These are phyloP conservation scores for Ustilago xerochloae DNA, from an alignment of 1,284 basidiomycete species.

Conservation along the genomic window DNA sequence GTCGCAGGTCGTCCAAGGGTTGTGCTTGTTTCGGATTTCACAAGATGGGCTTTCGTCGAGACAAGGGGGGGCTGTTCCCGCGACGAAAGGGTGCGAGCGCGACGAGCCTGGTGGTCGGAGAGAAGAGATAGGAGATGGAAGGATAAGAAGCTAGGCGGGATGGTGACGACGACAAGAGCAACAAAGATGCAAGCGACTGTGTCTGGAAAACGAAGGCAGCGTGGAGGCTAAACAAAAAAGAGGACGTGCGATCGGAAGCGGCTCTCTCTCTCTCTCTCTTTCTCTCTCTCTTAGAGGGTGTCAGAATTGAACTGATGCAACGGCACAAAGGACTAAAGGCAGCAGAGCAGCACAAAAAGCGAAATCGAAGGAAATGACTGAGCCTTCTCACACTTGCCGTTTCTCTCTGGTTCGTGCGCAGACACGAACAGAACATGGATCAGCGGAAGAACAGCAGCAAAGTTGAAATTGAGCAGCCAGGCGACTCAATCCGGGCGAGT, in stretches of 20 bases:
- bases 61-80: no score
- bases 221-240: neutral
- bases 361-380: conserved; percentile 5
- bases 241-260: neutral
- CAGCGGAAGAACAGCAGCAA: neutral
- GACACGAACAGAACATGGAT: conserved; percentile 16
- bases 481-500: neutral
- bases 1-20: conserved; percentile 17
- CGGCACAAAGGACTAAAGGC: neutral
- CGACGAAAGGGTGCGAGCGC: neutral
- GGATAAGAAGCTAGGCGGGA: neutral
- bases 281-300: no score
- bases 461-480: neutral
- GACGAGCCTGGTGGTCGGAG: neutral
- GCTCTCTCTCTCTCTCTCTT: no score
- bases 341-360: neutral
- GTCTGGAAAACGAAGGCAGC: neutral
- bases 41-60: no score
- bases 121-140: neutral
- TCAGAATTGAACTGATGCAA: neutral
- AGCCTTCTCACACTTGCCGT: neutral
- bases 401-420: conserved; percentile 20
- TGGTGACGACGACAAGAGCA: conserved; percentile 13
- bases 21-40: no score
- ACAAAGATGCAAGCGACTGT: conserved; percentile 1